Evolutionary conservation across 2,329 filamentous ascomycete genomes (phyloP).

Genomic region (Ceratocystis colombiana): DNA sequence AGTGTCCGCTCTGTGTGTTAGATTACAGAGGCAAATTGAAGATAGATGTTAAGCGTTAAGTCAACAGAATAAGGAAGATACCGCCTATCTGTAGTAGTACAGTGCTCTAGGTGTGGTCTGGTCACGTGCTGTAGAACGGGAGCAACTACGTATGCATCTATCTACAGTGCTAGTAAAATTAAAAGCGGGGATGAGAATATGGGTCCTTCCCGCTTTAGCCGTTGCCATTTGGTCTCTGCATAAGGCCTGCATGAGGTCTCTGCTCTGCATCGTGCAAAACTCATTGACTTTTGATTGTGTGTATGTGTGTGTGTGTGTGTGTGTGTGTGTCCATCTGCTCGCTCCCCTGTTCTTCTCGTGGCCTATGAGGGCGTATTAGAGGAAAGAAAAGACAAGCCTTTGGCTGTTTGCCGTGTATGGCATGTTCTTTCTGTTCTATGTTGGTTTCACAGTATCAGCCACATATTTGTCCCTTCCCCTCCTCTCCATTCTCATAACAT

Average conservation of each 20-base stretch:
- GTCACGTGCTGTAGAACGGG: not conserved
- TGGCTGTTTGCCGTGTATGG: not conserved
- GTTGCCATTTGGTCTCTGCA: slow-evolving; percentile 14
- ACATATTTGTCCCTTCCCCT: not conserved
- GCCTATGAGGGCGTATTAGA: not conserved
- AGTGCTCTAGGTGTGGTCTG: not conserved
- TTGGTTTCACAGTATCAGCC: slow-evolving; percentile 2
- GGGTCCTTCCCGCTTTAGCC: slow-evolving; percentile 13
- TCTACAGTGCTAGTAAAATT: not conserved
- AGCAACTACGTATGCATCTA: not conserved
- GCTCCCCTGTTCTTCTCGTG: not conserved
- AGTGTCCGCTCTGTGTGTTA: not conserved
- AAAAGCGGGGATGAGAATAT: not conserved
- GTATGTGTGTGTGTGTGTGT: not conserved
- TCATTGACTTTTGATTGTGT: not conserved
- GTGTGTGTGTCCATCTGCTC: too few relatives aligned
- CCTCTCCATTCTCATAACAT: not conserved
- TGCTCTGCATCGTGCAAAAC: not conserved
- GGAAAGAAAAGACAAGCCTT: not conserved
- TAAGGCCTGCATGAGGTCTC: slow-evolving; percentile 11
- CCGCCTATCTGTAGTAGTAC: not conserved
- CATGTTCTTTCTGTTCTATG: not conserved
- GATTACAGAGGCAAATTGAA: not conserved
- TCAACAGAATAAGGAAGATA: not conserved
- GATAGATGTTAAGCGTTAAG: too few relatives aligned